Evolutionary conservation across 2,329 filamentous ascomycete species (phyloP).

Genomic region (Verticillium albo-atrum): DNA sequence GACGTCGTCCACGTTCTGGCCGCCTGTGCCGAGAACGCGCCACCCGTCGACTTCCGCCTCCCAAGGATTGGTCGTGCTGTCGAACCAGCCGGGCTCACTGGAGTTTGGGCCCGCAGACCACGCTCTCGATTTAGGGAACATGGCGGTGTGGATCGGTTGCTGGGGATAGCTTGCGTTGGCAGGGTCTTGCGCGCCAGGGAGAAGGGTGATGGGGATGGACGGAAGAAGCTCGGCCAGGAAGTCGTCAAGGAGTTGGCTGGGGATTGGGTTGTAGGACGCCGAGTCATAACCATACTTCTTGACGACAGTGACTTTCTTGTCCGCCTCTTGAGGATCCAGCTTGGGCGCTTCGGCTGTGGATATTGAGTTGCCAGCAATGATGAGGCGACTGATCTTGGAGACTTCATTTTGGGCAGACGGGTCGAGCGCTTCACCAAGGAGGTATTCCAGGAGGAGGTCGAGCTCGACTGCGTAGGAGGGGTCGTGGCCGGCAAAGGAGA

Average conservation of each 20-base stretch:
- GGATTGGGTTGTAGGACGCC: conserved; percentile 78
- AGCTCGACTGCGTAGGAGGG: conserved; percentile 69
- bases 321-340: conserved; percentile 31
- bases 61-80: conserved; percentile 89
- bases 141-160: conserved; percentile 86
- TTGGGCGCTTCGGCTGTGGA: conserved; percentile 52
- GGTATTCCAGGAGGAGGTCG: conserved; percentile 77
- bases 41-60: conserved; percentile 88
- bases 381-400: conserved; percentile 71
- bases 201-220: conserved; percentile 79
- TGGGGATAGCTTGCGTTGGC: conserved; percentile 88
- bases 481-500: conserved; percentile 74
- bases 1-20: conserved; percentile 91
- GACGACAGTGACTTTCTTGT: conserved; percentile 38
- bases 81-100: conserved; percentile 66
- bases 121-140: conserved; percentile 73
- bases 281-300: conserved; percentile 97
- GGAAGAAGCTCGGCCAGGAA: conserved; percentile 80
- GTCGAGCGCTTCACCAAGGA: conserved; percentile 75
- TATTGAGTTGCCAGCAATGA: conserved; percentile 91
- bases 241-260: conserved; percentile 76
- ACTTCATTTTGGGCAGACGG: conserved; percentile 53
- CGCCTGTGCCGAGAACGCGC: conserved; percentile 79
- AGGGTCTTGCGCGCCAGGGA: conserved; percentile 81
- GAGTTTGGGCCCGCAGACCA: conserved; percentile 58